Percentiles rank a stretch among this genome's conserved stretches.
Conservation (phyloP, 1,284 basidiomycete genomes). For the Exobasidium cylindrosporum region DNA sequence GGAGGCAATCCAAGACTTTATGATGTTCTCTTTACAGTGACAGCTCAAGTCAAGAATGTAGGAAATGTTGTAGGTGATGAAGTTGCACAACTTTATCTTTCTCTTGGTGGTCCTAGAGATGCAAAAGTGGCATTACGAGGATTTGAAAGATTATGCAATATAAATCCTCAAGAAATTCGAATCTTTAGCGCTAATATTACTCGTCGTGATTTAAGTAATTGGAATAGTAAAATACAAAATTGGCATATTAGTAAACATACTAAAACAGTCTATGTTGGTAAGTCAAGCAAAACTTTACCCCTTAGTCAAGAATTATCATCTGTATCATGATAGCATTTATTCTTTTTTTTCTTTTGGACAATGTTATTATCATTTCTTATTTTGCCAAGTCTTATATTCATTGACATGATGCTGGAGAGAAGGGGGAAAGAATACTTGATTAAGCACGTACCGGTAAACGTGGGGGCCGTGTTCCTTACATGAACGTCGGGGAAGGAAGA, state of each 20-base stretch:
- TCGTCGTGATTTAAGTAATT: conserved; percentile 28
- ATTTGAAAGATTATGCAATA: conserved; percentile 32
- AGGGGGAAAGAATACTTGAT: too few species aligned
- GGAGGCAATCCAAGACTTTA: conserved; percentile 31
- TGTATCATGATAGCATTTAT: neutral
- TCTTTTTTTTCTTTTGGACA: neutral
- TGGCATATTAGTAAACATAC: conserved; percentile 24
- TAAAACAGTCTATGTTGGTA: conserved; percentile 9
- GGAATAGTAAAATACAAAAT: conserved; percentile 23
- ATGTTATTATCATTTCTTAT: too few species aligned
- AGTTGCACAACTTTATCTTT: conserved; percentile 57
- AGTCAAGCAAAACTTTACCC: neutral
- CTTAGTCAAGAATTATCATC: neutral
- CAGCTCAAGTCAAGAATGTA: conserved; percentile 57
- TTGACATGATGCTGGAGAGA: too few species aligned
- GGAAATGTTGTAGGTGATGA: conserved; percentile 56
- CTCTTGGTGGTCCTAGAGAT: conserved; percentile 23
- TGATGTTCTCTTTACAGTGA: conserved; percentile 60
- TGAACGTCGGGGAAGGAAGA: too few species aligned
- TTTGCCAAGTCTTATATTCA: too few species aligned
- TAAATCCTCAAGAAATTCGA: conserved; percentile 25
- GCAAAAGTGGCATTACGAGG: conserved; percentile 30
- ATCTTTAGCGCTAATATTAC: conserved; percentile 27
- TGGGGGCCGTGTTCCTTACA: too few species aligned
- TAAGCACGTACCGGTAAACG: too few species aligned